Base-by-base conservation (phyloP, 108 stramenopile species). In the Seminavis robusta region DNA sequence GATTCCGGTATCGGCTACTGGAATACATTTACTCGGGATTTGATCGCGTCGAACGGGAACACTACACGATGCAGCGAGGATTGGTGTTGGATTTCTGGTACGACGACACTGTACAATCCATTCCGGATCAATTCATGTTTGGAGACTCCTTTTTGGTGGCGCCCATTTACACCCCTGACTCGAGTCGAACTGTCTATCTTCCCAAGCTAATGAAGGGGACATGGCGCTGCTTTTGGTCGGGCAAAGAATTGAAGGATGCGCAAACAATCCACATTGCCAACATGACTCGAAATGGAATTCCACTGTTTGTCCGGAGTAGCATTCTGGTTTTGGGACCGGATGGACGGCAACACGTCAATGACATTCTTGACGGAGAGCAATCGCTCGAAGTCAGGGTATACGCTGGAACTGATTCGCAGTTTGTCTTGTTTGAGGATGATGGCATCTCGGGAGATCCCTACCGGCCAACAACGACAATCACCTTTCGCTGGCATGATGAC, bases 81-180 rank as follows among this genome's bases (percentile, higher is more conserved):
- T 25, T 59, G 57, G 44, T 21, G 7, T 28, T 59, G 15, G 57
- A 59, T 46, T 59, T 59, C 46, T 4, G 10, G 7, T 9, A 8
- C 16, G 57, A 59, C 26, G 11, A 10, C 5, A 11, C 9, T 25
- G 44, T 26, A 4, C 15, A 21, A 15, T 13, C 4, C 43, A 46
- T 59, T 17, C 11, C 45, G 11, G 57, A 59, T 23, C 33, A 59
- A 29, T 59, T 59, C 57, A 59, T 59, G 57, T 59, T 45, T 46
- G 57, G 57, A 4, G 10, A 7, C 4, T 6, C 44, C 33, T 59
- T 59, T 23, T 6, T 59, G 20, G 57, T 59, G 33, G 57, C 57
- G 5, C 57, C 57, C 3, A 4, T 59, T 24, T 10, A 46, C 21
- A 25, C 42, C 24, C 17, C 20, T 29, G 30, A 24, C 23, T 21